Conservation (phyloP, 2,329 filamentous ascomycete genomes). For the Fusarium algeriense region DNA sequence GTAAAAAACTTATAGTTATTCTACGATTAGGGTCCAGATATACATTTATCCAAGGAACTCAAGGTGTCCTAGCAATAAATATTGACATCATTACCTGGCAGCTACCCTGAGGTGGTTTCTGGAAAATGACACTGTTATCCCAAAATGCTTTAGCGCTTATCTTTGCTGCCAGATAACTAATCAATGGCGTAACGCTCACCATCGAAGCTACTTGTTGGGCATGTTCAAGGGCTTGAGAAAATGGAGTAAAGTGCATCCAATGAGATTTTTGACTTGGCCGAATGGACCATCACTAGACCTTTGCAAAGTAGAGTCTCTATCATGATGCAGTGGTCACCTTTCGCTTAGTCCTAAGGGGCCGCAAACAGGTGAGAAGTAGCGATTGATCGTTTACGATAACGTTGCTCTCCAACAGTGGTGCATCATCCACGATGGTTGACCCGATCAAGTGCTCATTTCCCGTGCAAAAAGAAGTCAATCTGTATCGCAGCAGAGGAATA, state of each 20-base stretch:
- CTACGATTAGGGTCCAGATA: no score
- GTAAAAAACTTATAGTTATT: no score
- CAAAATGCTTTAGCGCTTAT: slow-evolving; percentile 7
- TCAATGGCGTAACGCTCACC: not conserved
- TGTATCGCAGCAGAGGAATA: not conserved
- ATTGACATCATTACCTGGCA: not conserved
- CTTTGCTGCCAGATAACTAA: not conserved
- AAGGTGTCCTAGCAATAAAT: not conserved
- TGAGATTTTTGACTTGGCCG: no score
- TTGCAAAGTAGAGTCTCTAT: no score
- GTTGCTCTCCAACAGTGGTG: accelerated
- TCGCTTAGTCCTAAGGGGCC: not conserved
- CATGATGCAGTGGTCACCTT: no score
- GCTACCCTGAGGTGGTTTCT: not conserved
- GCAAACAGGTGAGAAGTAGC: not conserved
- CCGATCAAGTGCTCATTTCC: not conserved
- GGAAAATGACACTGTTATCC: not conserved
- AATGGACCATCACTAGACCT: no score
- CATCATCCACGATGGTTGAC: not conserved
- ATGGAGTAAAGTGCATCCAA: no score
- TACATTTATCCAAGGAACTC: no score
- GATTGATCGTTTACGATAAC: not conserved
- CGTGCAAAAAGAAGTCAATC: not conserved
- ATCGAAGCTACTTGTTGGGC: not conserved
- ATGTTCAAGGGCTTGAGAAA: no score